A percentile compares a stretch with the other conserved stretches of the same genome.
Conservation (phyloP, 345 rosid genomes). For the Nephelium lappaceum region DNA sequence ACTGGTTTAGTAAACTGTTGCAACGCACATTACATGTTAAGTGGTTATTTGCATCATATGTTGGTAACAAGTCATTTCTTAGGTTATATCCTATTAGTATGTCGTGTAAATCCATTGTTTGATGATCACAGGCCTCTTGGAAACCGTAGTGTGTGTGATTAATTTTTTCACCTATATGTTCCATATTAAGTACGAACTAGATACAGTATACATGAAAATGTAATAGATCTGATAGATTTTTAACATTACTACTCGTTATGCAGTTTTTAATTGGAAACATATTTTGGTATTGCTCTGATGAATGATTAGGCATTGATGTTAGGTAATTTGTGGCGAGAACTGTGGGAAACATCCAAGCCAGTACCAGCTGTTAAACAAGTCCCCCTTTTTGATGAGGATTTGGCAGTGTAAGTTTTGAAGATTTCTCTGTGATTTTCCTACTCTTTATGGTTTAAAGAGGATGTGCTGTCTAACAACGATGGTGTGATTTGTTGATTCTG, state of each 20-base stretch:
- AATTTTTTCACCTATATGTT: neutral
- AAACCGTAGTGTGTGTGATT: too few relatives aligned
- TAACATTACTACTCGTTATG: neutral
- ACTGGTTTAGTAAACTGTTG: neutral
- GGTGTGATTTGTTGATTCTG: constrained; percentile 24
- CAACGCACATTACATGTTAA: neutral
- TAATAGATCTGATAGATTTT: neutral
- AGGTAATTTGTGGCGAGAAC: constrained; percentile 97
- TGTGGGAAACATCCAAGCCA: constrained; percentile 92
- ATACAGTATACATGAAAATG: neutral
- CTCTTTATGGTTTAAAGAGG: constrained; percentile 9
- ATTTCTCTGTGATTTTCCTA: neutral
- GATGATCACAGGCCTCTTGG: too few relatives aligned
- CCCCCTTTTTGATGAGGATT: constrained; percentile 91
- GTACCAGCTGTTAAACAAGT: constrained; percentile 89
- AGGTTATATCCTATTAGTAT: neutral
- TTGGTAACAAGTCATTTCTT: neutral
- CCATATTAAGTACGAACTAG: neutral
- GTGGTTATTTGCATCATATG: neutral
- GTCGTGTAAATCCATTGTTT: neutral
- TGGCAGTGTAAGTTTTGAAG: constrained; percentile 78
- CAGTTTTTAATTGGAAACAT: neutral
- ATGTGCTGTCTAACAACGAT: constrained; percentile 7
- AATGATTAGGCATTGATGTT: constrained; percentile 21
- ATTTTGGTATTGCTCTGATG: constrained; percentile 12